Evolutionary conservation across 1,284 basidiomycete species (phyloP).

Genomic region (Cutaneotrichosporon cyanovorans): DNA sequence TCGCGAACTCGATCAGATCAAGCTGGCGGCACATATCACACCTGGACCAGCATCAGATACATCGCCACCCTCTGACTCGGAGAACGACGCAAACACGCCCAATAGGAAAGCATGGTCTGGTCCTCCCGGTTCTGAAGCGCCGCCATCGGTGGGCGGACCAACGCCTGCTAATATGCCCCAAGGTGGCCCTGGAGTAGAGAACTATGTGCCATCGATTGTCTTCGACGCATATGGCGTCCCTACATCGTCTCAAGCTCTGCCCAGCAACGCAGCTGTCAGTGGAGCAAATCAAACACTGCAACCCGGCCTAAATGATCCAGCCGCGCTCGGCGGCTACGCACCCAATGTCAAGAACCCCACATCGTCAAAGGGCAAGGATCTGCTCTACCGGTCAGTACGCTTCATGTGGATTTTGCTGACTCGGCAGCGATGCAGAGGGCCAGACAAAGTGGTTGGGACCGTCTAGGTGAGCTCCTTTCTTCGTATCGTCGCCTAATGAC

Average conservation of each 20-base stretch:
- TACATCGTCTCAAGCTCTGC: conserved; percentile 3
- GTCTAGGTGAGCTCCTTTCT: conserved; percentile 29
- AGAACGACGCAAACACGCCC: background rate
- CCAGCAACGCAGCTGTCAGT: conserved; percentile 6
- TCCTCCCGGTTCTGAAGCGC: too few species aligned
- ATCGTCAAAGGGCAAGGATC: conserved; percentile 15
- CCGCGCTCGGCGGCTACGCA: conserved; percentile 3
- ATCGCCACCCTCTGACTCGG: conserved; percentile 12
- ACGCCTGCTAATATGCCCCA: background rate
- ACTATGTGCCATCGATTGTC: conserved; percentile 14
- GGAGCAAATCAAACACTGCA: conserved; percentile 12
- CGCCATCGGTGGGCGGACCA: background rate
- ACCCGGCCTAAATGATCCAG: conserved; percentile 13
- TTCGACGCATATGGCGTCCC: conserved; percentile 15
- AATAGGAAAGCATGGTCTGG: too few species aligned
- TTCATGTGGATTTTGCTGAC: background rate
- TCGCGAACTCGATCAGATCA: conserved; percentile 23
- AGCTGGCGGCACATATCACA: conserved; percentile 22
- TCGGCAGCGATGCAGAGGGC: conserved; percentile 19
- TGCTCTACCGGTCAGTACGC: conserved; percentile 14
- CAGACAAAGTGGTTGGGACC: conserved; percentile 35
- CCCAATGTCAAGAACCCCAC: conserved; percentile 1
- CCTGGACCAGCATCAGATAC: conserved; percentile 18
- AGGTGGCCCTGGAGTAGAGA: background rate
- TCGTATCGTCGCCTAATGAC: conserved; percentile 20